Conservation (phyloP, 768 basidiomycete species). For the Clathrus columnatus region DNA sequence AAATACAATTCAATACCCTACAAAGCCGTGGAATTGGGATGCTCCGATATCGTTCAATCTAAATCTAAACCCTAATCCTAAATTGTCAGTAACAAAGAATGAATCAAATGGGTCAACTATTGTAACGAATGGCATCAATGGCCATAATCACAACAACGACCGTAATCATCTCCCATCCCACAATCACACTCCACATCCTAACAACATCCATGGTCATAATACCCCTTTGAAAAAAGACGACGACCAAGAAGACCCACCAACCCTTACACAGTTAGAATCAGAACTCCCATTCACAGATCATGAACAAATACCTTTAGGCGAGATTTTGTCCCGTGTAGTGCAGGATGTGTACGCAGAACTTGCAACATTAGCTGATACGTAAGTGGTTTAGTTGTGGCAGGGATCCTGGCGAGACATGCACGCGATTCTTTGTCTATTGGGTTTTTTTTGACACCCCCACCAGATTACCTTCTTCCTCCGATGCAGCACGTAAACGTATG, state of each 20-base stretch:
- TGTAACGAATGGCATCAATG: background rate
- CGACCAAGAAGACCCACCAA: constrained; percentile 12
- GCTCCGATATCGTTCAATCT: background rate
- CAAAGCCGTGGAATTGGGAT: background rate
- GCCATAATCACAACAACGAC: too few species aligned
- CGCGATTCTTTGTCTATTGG: background rate
- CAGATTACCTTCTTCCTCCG: constrained; percentile 77
- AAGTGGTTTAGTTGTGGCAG: constrained; percentile 20
- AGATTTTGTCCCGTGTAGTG: constrained; percentile 65
- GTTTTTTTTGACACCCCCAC: constrained; percentile 7
- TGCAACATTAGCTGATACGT: constrained; percentile 82
- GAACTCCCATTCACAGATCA: constrained; percentile 69
- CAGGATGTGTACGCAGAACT: constrained; percentile 79
- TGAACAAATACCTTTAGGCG: constrained; percentile 65
- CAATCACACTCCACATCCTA: background rate
- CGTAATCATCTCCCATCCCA: too few species aligned
- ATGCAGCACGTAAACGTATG: constrained; percentile 66
- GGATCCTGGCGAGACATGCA: background rate
- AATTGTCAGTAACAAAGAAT: too few species aligned
- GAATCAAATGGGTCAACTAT: background rate
- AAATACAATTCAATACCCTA: background rate
- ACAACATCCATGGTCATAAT: too few species aligned
- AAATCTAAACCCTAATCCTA: background rate
- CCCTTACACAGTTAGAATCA: constrained; percentile 52
- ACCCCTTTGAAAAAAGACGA: background rate